Percentiles rank a stretch among this genome's conserved stretches.
phyloP scores from a whole-genome alignment of 75 land plant species.

The Adiantum capillusveneris region DNA sequence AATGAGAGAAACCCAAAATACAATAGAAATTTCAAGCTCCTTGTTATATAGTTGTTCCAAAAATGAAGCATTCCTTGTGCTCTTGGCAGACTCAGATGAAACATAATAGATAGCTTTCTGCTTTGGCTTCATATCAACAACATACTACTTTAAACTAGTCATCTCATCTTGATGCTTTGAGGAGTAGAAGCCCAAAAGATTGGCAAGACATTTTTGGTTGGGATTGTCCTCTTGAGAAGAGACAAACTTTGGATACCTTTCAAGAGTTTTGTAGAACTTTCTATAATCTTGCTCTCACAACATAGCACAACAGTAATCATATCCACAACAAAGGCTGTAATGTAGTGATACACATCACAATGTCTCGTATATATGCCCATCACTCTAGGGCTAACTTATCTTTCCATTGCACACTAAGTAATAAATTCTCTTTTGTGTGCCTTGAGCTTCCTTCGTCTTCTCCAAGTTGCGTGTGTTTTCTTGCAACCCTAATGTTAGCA shows the following conservation, averaged over 20 bases:
- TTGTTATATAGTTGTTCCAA: conserved; percentile 67
- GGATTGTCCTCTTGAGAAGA: conserved; percentile 67
- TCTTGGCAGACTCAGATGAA: conserved; percentile 79
- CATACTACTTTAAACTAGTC: conserved; percentile 82
- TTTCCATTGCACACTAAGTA: too few relatives aligned
- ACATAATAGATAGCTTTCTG: conserved; percentile 93
- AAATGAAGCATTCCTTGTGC: conserved; percentile 89
- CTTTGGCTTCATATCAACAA: conserved; percentile 90
- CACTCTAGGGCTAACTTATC: too few relatives aligned
- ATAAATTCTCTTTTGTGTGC: too few relatives aligned
- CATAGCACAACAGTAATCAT: background rate
- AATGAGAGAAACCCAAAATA: background rate
- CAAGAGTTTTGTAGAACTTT: conserved; percentile 87
- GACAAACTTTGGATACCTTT: conserved; percentile 80
- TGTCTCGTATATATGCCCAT: too few relatives aligned
- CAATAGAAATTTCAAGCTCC: conserved; percentile 53
- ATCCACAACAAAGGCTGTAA: background rate
- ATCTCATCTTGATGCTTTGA: conserved; percentile 75
- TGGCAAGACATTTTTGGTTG: conserved; percentile 90
- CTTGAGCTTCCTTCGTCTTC: too few relatives aligned
- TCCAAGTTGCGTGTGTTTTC: too few relatives aligned
- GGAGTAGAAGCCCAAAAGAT: conserved; percentile 86
- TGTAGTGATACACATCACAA: background rate
- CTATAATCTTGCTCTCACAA: conserved; percentile 72
- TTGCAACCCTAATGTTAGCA: too few relatives aligned